These are phyloP conservation scores for Xylaria arbuscula DNA, from an alignment of 2,329 filamentous ascomycete species.

Conservation along the genomic window DNA sequence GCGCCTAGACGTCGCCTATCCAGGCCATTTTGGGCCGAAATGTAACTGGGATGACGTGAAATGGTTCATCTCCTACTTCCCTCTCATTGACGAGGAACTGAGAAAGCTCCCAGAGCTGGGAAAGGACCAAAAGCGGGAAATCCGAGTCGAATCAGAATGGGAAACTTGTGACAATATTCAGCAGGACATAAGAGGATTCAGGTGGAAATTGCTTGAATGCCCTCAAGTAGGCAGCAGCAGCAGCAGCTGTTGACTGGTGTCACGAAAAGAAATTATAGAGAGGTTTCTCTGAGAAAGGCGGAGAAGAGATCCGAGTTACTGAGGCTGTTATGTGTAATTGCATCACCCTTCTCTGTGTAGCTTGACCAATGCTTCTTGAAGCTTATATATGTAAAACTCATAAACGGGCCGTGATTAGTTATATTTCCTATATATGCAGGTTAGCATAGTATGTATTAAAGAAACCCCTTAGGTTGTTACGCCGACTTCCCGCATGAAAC, in stretches of 20 bases:
- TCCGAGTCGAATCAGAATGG: background rate
- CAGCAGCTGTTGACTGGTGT: too few relatives aligned
- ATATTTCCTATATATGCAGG: background rate
- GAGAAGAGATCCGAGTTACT: too few relatives aligned
- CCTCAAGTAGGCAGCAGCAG: too few relatives aligned
- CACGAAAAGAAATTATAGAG: too few relatives aligned
- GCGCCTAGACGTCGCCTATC: background rate
- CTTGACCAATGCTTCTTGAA: too few relatives aligned
- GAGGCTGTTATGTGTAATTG: too few relatives aligned
- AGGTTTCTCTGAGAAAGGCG: too few relatives aligned
- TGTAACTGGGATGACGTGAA: too few relatives aligned
- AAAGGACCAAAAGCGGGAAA: background rate
- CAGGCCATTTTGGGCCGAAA: background rate
- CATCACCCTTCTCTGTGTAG: too few relatives aligned
- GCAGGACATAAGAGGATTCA: background rate
- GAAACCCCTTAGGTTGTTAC: too few relatives aligned
- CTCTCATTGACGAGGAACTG: background rate
- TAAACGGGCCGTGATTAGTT: background rate
- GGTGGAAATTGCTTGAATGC: background rate
- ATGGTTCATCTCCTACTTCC: background rate
- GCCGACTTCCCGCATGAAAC: background rate
- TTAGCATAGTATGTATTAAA: background rate
- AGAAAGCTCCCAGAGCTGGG: background rate
- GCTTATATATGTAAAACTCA: background rate
- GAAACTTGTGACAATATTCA: too few relatives aligned